Percentiles rank a stretch among this genome's conserved stretches.
These are phyloP conservation scores for Beauveria medogensis DNA, from an alignment of 2,329 filamentous ascomycete species.

Conservation along the genomic window DNA sequence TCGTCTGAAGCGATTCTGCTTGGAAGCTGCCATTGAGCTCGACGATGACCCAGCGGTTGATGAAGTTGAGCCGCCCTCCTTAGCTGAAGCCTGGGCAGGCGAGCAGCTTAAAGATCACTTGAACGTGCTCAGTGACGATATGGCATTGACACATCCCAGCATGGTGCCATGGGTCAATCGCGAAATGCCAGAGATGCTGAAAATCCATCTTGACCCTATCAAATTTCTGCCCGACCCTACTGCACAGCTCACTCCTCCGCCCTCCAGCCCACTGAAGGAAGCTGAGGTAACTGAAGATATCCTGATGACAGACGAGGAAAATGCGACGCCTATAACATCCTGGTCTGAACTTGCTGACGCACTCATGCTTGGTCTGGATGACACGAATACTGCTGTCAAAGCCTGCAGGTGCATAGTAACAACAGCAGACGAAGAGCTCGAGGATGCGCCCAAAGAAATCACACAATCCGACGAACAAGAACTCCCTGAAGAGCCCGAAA, in stretches of 20 bases:
- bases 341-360: conserved; percentile 4
- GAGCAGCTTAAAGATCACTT: conserved; percentile 52
- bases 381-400: conserved; percentile 14
- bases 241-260: conserved; percentile 26
- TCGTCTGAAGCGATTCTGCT: conserved; percentile 51
- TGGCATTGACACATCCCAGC: conserved; percentile 51
- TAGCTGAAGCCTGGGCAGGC: conserved; percentile 56
- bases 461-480: conserved; percentile 5
- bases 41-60: conserved; percentile 57
- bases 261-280: conserved; percentile 12
- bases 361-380: not conserved
- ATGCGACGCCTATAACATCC: not conserved
- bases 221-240: conserved; percentile 51
- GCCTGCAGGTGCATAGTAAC: conserved; percentile 23
- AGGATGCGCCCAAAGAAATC: not conserved
- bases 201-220: conserved; percentile 52
- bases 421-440: conserved; percentile 18
- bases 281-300: not conserved
- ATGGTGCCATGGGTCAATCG: conserved; percentile 50
- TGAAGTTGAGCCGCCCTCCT: conserved; percentile 54
- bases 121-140: conserved; percentile 43
- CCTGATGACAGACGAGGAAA: not conserved
- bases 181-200: conserved; percentile 42
- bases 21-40: conserved; percentile 58
- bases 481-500: conserved; percentile 12